These are phyloP conservation scores for Withania somnifera DNA, from an alignment of 305 asterid species.

Conservation along the genomic window DNA sequence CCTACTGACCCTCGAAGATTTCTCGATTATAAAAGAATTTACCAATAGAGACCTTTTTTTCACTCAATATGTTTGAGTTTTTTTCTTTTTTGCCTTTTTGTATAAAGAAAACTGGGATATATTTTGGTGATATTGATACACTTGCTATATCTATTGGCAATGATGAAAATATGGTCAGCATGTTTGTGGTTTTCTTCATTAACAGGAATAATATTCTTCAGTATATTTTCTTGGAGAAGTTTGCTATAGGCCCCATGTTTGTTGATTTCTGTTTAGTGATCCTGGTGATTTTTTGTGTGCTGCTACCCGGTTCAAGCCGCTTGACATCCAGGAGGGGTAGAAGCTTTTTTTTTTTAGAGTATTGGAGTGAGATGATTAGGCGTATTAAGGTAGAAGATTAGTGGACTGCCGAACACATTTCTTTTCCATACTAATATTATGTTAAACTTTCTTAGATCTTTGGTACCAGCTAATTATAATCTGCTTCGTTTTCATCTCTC, in stretches of 20 bases:
- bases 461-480: too few relatives aligned
- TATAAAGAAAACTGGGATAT: not conserved
- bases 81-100: not conserved
- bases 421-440: too few relatives aligned
- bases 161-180: not conserved
- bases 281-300: too few relatives aligned
- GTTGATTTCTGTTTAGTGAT: not conserved
- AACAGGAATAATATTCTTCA: not conserved
- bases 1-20: not conserved
- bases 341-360: too few relatives aligned
- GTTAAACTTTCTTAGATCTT: too few relatives aligned
- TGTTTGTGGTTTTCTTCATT: not conserved
- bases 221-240: not conserved
- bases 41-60: not conserved
- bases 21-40: not conserved
- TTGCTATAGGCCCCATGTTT: not conserved
- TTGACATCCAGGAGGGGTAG: too few relatives aligned
- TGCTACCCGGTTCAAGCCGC: too few relatives aligned
- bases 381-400: too few relatives aligned
- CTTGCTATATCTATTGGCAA: not conserved
- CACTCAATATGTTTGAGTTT: not conserved
- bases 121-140: not conserved
- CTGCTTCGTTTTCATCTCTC: too few relatives aligned
- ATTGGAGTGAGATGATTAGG: too few relatives aligned
- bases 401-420: too few relatives aligned